Conservation (phyloP, 2,329 filamentous ascomycete genomes). For the Aschersonia sp. region DNA sequence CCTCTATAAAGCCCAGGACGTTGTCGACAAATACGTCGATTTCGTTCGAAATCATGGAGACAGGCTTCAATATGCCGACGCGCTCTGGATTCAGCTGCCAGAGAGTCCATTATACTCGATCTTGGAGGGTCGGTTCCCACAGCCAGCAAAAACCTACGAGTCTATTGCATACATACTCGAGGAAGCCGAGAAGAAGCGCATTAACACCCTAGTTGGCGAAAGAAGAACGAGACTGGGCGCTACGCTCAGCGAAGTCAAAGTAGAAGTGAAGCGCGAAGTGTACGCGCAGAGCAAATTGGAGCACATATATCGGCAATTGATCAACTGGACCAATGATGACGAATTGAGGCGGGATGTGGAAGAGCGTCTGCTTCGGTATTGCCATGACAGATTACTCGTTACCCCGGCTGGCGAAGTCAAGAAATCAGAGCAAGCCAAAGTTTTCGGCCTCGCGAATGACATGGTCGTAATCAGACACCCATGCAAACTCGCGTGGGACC, state of each 20-base stretch:
- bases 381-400: slow-evolving; percentile 62
- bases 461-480: slow-evolving; percentile 96
- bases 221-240: slow-evolving; percentile 78
- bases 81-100: slow-evolving; percentile 64
- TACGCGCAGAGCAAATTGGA: slow-evolving; percentile 64
- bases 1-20: slow-evolving; percentile 46
- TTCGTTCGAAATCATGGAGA: slow-evolving; percentile 62
- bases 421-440: slow-evolving; percentile 51
- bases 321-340: slow-evolving; percentile 84
- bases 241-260: slow-evolving; percentile 65
- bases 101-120: slow-evolving; percentile 66
- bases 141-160: slow-evolving; percentile 67
- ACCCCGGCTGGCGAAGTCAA: slow-evolving; percentile 53
- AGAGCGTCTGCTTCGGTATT: slow-evolving; percentile 73
- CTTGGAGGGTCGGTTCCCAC: slow-evolving; percentile 70
- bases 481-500: slow-evolving; percentile 79
- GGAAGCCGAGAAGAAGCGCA: slow-evolving; percentile 70
- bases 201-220: slow-evolving; percentile 82
- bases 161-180: slow-evolving; percentile 74
- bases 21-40: slow-evolving; percentile 66
- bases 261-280: slow-evolving; percentile 78
- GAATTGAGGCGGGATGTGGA: slow-evolving; percentile 72
- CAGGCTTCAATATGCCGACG: slow-evolving; percentile 57
- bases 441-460: slow-evolving; percentile 65
- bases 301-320: slow-evolving; percentile 63